Conservation (phyloP, 495 filamentous ascomycete species). For the Penicillium manginii region DNA sequence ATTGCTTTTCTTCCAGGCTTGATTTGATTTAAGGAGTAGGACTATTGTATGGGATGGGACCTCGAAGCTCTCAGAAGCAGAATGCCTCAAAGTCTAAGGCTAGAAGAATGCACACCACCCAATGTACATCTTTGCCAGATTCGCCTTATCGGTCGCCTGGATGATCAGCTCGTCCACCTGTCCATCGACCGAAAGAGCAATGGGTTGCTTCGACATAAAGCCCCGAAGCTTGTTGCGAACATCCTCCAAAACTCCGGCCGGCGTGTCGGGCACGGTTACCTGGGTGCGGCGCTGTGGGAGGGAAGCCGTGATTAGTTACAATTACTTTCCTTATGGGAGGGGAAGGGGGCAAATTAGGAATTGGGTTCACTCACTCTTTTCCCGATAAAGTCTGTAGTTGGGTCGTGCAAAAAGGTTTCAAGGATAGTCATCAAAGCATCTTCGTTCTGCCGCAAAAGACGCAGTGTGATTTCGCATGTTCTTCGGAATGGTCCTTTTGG, state of each 20-base stretch:
- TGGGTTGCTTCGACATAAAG: slow-evolving; percentile 79
- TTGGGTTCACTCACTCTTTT: slow-evolving; percentile 60
- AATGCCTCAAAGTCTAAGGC: slow-evolving; percentile 21
- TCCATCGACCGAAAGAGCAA: slow-evolving; percentile 91
- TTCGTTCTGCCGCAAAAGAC: slow-evolving; percentile 84
- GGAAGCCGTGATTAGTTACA: slow-evolving; percentile 17
- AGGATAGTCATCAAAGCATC: slow-evolving; percentile 96
- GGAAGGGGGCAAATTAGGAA: no score
- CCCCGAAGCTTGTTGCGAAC: slow-evolving; percentile 87
- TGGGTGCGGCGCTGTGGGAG: slow-evolving; percentile 58
- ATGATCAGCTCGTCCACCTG: slow-evolving; percentile 92
- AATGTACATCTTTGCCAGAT: slow-evolving; percentile 92
- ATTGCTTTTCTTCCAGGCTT: no score
- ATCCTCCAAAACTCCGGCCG: slow-evolving; percentile 85
- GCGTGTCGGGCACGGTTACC: slow-evolving; percentile 75
- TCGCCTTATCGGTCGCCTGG: slow-evolving; percentile 75
- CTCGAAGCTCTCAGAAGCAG: neutral
- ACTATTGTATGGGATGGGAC: neutral
- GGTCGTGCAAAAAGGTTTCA: slow-evolving; percentile 95
- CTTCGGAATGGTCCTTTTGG: slow-evolving; percentile 79
- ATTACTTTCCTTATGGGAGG: no score
- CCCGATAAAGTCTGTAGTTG: slow-evolving; percentile 88
- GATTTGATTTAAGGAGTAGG: no score
- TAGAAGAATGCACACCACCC: slow-evolving; percentile 96
- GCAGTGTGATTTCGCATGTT: slow-evolving; percentile 84